A percentile compares a stretch with the other conserved stretches of the same genome.
Conservation (phyloP, 1,284 basidiomycete species). For the Trichosporon asahii region DNA sequence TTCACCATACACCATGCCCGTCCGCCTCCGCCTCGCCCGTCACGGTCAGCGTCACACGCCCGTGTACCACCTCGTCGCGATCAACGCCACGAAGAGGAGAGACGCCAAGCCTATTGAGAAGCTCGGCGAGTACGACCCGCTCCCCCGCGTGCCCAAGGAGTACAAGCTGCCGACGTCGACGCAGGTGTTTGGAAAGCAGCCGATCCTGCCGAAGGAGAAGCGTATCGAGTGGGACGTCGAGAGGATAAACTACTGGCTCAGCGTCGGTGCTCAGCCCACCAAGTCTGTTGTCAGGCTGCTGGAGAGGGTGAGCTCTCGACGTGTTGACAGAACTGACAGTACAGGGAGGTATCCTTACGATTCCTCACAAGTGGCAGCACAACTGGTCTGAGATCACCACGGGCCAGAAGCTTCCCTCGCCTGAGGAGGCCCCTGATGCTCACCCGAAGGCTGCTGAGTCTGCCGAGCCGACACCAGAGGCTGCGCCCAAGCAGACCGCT, state of each 20-base stretch:
- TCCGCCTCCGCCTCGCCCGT: constrained; percentile 79
- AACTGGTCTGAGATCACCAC: constrained; percentile 28
- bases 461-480: background rate
- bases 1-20: constrained; percentile 59
- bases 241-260: constrained; percentile 85
- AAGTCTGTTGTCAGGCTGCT: constrained; percentile 73
- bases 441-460: background rate
- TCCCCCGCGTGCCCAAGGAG: constrained; percentile 43
- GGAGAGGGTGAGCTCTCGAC: constrained; percentile 63
- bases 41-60: constrained; percentile 76
- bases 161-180: constrained; percentile 29
- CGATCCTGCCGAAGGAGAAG: constrained; percentile 57
- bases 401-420: background rate
- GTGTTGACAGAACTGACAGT: constrained; percentile 13
- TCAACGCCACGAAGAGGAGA: constrained; percentile 68
- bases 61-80: constrained; percentile 81
- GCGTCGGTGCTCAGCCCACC: constrained; percentile 77
- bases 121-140: constrained; percentile 80
- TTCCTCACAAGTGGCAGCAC: constrained; percentile 48
- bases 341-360: constrained; percentile 42
- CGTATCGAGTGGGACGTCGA: constrained; percentile 84
- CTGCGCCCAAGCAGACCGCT: background rate
- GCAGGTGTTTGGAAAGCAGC: constrained; percentile 45
- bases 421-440: background rate
- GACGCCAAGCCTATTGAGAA: constrained; percentile 89